These are phyloP conservation scores for Trametes meyenii DNA, from an alignment of 768 basidiomycete genomes.

Conservation along the genomic window DNA sequence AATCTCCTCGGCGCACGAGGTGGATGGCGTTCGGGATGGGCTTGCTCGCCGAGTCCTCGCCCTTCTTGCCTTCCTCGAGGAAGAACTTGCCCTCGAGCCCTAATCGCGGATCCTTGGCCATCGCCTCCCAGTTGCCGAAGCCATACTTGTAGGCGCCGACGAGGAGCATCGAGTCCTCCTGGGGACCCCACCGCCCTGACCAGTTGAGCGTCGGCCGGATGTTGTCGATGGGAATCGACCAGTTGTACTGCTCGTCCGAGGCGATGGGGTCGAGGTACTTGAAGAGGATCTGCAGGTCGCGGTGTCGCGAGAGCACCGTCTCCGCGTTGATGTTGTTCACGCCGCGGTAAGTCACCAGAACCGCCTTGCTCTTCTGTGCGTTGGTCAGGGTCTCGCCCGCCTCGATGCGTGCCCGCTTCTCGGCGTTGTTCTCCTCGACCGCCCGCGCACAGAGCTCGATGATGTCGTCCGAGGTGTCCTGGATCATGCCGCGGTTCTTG, in stretches of 20 bases:
- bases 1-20: slow-evolving; percentile 95
- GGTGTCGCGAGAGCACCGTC: slow-evolving; percentile 87
- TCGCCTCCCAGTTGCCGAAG: slow-evolving; percentile 96
- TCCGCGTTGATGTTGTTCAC: slow-evolving; percentile 97
- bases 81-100: slow-evolving; percentile 93
- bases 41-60: slow-evolving; percentile 78
- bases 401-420: slow-evolving; percentile 73
- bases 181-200: slow-evolving; percentile 93
- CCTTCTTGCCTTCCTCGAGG: slow-evolving; percentile 96
- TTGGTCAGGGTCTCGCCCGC: slow-evolving; percentile 89
- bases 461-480: slow-evolving; percentile 91
- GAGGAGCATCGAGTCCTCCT: slow-evolving; percentile 92
- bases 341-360: slow-evolving; percentile 86
- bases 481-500: slow-evolving; percentile 93
- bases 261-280: slow-evolving; percentile 70
- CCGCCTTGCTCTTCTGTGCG: slow-evolving; percentile 96
- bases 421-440: slow-evolving; percentile 81
- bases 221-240: slow-evolving; percentile 89
- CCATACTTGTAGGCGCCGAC: slow-evolving; percentile 93
- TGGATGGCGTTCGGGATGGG: slow-evolving; percentile 98
- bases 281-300: slow-evolving; percentile 87
- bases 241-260: slow-evolving; percentile 71
- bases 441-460: slow-evolving; percentile 83
- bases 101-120: slow-evolving; percentile 85
- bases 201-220: slow-evolving; percentile 94